Conservation (phyloP, 108 stramenopile genomes). For the Conticribra guillardii region DNA sequence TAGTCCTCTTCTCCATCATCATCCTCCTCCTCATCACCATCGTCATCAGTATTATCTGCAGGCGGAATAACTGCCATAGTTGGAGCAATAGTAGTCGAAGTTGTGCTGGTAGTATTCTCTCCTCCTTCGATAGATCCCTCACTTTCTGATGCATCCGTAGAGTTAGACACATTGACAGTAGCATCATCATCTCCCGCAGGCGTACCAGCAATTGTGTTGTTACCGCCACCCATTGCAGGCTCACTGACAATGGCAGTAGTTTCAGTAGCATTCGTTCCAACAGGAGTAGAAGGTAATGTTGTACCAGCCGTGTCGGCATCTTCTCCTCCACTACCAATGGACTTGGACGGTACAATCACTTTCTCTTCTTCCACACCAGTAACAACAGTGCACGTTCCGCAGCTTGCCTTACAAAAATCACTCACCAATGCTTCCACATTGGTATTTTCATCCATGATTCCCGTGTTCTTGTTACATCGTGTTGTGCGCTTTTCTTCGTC, state of each 20-base stretch:
- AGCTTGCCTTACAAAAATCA: neutral
- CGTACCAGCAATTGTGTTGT: neutral
- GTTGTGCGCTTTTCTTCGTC: neutral
- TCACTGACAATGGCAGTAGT: neutral
- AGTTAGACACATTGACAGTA: neutral
- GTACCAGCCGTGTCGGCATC: neutral
- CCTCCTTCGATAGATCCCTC: conserved; percentile 1
- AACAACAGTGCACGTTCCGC: neutral
- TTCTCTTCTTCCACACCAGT: neutral
- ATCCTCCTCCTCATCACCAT: too few species aligned
- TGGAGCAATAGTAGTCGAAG: neutral
- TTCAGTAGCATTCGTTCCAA: neutral
- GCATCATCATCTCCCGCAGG: neutral
- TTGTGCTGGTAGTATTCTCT: neutral
- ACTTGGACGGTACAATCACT: too few species aligned
- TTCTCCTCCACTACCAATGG: neutral
- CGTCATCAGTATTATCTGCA: too few species aligned
- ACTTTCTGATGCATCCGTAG: conserved; percentile 5
- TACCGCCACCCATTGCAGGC: neutral
- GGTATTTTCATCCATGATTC: neutral
- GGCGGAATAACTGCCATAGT: too few species aligned
- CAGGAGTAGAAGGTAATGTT: neutral
- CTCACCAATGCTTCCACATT: neutral
- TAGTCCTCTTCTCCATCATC: neutral
- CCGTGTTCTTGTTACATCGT: neutral